A percentile compares a stretch with the other conserved stretches of the same genome.
Evolutionary conservation across 2,329 filamentous ascomycete species (phyloP).

Genomic region (Scedosporium minutisporum): DNA sequence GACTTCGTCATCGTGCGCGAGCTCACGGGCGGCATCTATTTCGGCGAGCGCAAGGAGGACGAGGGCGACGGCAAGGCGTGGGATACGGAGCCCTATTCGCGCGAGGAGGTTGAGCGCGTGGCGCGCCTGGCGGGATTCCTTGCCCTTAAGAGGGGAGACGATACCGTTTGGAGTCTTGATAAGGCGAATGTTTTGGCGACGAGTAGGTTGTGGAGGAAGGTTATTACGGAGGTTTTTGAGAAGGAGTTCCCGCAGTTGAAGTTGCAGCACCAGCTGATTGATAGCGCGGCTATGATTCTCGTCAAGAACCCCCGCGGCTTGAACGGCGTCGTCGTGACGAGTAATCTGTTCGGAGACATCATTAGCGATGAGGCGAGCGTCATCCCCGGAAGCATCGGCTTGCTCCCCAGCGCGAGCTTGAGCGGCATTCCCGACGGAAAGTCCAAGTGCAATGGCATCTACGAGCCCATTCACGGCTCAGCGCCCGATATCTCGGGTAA

Average conservation of each 20-base stretch:
- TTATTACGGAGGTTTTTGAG: conserved; percentile 72
- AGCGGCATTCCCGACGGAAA: conserved; percentile 80
- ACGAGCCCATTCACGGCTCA: conserved; percentile 91
- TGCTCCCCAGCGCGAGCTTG: conserved; percentile 80
- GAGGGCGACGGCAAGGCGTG: conserved; percentile 64
- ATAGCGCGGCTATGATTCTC: conserved; percentile 96
- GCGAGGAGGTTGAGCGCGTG: conserved; percentile 79
- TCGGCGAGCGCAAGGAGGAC: conserved; percentile 76
- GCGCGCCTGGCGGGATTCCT: conserved; percentile 73
- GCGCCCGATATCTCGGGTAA: conserved; percentile 90
- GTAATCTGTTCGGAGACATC: conserved; percentile 93
- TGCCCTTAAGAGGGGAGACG: conserved; percentile 62
- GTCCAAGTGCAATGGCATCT: conserved; percentile 82
- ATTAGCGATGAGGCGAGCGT: conserved; percentile 92
- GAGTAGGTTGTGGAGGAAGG: conserved; percentile 79
- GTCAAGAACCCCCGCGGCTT: conserved; percentile 82
- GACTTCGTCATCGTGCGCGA: conserved; percentile 92
- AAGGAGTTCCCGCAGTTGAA: conserved; percentile 83
- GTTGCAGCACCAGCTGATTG: conserved; percentile 83
- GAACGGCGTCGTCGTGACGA: conserved; percentile 86
- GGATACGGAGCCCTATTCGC: conserved; percentile 82
- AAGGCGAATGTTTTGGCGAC: conserved; percentile 97
- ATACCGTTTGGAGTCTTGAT: conserved; percentile 72
- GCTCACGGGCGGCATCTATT: conserved; percentile 89
- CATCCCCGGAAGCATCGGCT: conserved; percentile 81